These are phyloP conservation scores for Saprolegnia diclina DNA, from an alignment of 352 stramenopile genomes.

Conservation along the genomic window DNA sequence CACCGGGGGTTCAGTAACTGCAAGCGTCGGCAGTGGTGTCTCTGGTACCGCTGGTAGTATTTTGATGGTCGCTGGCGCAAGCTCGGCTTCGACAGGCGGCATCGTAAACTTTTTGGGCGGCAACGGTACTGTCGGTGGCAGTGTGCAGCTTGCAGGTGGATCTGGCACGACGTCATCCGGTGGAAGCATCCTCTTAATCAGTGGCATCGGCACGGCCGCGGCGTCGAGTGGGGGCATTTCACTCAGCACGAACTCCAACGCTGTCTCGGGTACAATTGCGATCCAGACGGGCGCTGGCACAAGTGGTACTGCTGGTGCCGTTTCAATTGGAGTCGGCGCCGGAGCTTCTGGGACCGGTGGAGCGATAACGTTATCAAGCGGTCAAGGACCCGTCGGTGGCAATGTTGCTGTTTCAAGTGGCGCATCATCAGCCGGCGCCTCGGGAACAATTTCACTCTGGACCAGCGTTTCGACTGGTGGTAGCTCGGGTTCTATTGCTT, in stretches of 20 bases:
- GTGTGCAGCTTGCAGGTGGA: constrained; percentile 3
- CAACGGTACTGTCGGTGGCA: constrained; percentile 8
- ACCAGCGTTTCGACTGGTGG: constrained; percentile 30
- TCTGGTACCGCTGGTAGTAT: not conserved
- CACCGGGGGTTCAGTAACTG: constrained; percentile 6
- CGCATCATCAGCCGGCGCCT: constrained; percentile 7
- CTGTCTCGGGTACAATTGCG: not conserved
- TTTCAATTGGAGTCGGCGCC: constrained; percentile 27
- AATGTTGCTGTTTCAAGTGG: constrained; percentile 18
- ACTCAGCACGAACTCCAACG: not conserved
- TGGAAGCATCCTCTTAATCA: constrained; percentile 2
- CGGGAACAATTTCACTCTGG: constrained; percentile 27
- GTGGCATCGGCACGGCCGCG: not conserved
- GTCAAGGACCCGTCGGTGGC: constrained; percentile 48
- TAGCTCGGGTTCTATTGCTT: constrained; percentile 30
- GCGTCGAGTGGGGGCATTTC: not conserved
- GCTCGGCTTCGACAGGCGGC: constrained; percentile 5
- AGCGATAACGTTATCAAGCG: constrained; percentile 58
- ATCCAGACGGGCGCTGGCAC: not conserved
- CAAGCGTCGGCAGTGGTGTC: not conserved
- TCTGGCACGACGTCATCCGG: not conserved
- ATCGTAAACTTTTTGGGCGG: not conserved
- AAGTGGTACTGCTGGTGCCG: constrained; percentile 1
- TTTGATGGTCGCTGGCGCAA: constrained; percentile 5
- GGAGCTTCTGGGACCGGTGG: constrained; percentile 50